phyloP scores from a whole-genome alignment of 495 filamentous ascomycete genomes.

The Talaromyces proteolyticus region DNA sequence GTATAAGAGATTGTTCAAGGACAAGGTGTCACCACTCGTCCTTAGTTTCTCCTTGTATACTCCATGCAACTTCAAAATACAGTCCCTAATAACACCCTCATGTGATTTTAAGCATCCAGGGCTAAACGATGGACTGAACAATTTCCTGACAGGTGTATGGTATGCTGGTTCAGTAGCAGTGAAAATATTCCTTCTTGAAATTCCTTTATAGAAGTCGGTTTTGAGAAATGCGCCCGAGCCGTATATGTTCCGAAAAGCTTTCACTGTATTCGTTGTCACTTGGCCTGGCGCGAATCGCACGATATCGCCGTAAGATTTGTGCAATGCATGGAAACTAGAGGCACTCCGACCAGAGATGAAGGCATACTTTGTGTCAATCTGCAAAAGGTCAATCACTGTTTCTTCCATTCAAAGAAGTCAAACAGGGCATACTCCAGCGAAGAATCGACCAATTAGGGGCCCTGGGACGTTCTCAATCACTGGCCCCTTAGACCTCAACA shows the following conservation, averaged over 20 bases:
- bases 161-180: constrained; percentile 17
- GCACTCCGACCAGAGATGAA: constrained; percentile 16
- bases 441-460: constrained; percentile 7
- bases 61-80: constrained; percentile 12
- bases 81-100: constrained; percentile 13
- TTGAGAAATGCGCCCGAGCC: constrained; percentile 17
- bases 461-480: constrained; percentile 14
- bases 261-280: constrained; percentile 20
- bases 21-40: constrained; percentile 4
- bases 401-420: neutral
- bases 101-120: constrained; percentile 17
- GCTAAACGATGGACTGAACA: constrained; percentile 17
- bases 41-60: constrained; percentile 11
- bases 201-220: constrained; percentile 18
- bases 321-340: constrained; percentile 14
- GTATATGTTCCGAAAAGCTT: constrained; percentile 19
- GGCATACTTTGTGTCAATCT: constrained; percentile 15
- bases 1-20: constrained; percentile 17
- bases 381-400: neutral
- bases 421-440: constrained; percentile 12
- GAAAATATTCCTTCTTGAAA: constrained; percentile 21
- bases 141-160: constrained; percentile 17
- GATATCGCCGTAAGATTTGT: constrained; percentile 15
- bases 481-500: constrained; percentile 11
- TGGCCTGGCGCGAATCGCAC: constrained; percentile 17